Evolutionary conservation across 306 rosid species (phyloP).

Genomic region (Senna siamea): DNA sequence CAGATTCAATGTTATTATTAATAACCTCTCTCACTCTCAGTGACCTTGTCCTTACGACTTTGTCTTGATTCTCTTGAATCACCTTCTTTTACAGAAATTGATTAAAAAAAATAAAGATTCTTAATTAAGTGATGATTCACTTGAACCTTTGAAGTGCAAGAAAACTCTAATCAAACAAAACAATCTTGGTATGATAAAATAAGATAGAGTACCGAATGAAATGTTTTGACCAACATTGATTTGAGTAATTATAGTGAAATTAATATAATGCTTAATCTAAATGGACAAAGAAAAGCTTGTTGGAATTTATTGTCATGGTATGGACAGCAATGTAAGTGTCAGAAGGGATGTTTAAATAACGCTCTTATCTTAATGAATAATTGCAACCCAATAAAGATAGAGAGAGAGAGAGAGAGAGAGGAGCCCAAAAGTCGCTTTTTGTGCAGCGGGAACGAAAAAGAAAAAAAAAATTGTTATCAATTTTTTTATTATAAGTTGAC

Average conservation of each 20-base stretch:
- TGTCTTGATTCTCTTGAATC: background rate
- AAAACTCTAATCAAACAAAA: too few relatives aligned
- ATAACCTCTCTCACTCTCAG: too few relatives aligned
- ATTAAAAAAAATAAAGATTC: background rate
- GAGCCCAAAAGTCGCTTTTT: background rate
- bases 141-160: too few relatives aligned
- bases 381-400: background rate
- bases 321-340: background rate
- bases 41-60: background rate
- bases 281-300: background rate
- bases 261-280: background rate
- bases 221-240: background rate
- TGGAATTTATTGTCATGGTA: background rate
- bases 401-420: too few relatives aligned
- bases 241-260: background rate
- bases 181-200: too few relatives aligned
- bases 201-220: background rate
- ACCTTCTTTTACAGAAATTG: background rate
- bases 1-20: background rate
- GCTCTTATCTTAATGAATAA: background rate
- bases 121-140: background rate
- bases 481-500: too few relatives aligned
- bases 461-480: too few relatives aligned
- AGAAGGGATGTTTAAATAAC: background rate
- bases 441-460: slow-evolving; percentile 7